Evolutionary conservation across 257 asterid species (phyloP).

Genomic region (Solanum boliviense): DNA sequence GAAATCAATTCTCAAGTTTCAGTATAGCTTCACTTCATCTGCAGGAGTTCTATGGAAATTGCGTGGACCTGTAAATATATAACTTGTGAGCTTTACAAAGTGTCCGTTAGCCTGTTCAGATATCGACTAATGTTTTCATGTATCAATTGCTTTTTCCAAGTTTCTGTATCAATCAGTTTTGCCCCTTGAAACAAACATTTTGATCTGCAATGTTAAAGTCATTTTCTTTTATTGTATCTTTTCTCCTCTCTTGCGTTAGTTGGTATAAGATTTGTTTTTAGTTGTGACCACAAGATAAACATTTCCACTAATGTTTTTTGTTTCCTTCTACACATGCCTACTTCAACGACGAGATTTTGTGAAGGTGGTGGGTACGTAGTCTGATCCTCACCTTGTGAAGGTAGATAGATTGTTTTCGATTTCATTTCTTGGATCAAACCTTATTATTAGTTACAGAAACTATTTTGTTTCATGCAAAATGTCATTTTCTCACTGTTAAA

Average conservation of each 20-base stretch:
- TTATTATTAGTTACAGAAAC: not conserved
- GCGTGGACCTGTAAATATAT: not conserved
- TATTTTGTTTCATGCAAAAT: not conserved
- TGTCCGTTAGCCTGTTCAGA: not conserved
- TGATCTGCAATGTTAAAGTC: not conserved
- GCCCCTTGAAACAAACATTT: not conserved
- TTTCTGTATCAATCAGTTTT: not conserved
- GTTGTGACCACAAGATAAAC: too few species aligned
- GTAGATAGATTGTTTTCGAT: not conserved
- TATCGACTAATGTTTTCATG: not conserved
- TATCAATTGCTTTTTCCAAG: not conserved
- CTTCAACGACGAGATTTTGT: not conserved
- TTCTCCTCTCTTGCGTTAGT: not conserved
- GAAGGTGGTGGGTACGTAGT: not conserved
- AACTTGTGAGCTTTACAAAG: not conserved
- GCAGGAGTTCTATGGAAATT: not conserved
- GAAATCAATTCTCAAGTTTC: conserved; percentile 8
- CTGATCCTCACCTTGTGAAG: too few species aligned
- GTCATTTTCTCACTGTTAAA: not conserved
- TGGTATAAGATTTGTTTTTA: not conserved
- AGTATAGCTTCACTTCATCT: conserved; percentile 6
- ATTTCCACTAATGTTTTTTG: too few species aligned
- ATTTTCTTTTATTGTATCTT: not conserved
- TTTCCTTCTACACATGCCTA: too few species aligned
- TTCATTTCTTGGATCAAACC: not conserved